phyloP scores from a whole-genome alignment of 208 protist genomes.

The Acanthamoeba lenticulata region DNA sequence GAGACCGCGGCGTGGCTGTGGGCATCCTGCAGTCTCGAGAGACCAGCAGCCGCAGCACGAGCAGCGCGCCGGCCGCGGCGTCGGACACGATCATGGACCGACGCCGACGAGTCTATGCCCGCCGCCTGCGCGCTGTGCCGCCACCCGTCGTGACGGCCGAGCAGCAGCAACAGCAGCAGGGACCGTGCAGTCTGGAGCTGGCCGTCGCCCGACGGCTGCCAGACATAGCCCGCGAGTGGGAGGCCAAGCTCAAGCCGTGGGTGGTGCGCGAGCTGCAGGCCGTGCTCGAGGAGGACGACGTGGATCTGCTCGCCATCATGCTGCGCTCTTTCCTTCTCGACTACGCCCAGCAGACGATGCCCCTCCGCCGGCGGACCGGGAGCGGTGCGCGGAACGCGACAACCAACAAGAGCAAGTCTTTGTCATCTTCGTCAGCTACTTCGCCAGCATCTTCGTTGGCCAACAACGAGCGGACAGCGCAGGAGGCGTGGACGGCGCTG shows the following conservation, averaged over 20 bases:
- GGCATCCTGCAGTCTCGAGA: background rate
- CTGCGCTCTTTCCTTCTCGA: background rate
- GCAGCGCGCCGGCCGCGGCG: background rate
- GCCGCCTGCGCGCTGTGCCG: background rate
- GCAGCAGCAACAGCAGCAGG: too few relatives aligned
- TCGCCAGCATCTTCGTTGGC: background rate
- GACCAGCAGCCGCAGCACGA: too few relatives aligned
- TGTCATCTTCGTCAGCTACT: background rate
- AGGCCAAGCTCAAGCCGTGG: slow-evolving; percentile 45
- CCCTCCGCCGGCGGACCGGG: background rate
- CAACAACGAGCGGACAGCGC: background rate
- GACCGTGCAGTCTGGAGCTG: background rate
- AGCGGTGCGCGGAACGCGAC: background rate
- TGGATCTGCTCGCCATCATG: slow-evolving; percentile 21
- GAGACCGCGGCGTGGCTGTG: background rate
- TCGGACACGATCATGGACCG: background rate
- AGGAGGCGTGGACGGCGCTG: background rate
- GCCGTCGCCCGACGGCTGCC: background rate
- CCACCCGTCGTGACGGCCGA: background rate
- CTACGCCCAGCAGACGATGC: background rate
- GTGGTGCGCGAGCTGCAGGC: slow-evolving; percentile 9
- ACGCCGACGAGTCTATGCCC: background rate
- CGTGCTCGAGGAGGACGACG: slow-evolving; percentile 41
- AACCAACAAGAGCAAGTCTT: background rate
- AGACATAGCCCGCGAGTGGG: background rate